Evolutionary conservation across 2,329 filamentous ascomycete genomes (phyloP).

Genomic region (Nigrograna mackinnonii): DNA sequence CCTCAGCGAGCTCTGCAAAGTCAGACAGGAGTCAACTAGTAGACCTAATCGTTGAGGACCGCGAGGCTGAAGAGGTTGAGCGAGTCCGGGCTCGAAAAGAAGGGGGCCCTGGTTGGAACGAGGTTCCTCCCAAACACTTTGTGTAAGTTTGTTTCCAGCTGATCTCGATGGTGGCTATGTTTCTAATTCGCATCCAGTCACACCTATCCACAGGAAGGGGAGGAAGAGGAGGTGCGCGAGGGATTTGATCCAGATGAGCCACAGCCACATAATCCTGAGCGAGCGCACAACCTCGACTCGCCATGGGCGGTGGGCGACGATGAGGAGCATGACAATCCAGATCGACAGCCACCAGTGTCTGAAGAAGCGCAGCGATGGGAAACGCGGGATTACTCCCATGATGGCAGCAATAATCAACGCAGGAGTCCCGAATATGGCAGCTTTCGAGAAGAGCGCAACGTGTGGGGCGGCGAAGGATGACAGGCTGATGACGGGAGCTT

Average conservation of each 20-base stretch:
- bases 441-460: constrained; percentile 46
- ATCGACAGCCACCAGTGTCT: constrained; percentile 40
- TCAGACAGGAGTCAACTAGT: constrained; percentile 67
- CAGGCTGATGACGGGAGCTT: not conserved
- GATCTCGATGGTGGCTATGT: not conserved
- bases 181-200: constrained; percentile 37
- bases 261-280: constrained; percentile 46
- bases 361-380: constrained; percentile 52
- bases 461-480: constrained; percentile 35
- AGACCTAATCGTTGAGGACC: constrained; percentile 69
- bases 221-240: constrained; percentile 56
- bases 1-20: constrained; percentile 49
- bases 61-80: constrained; percentile 63
- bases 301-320: constrained; percentile 48
- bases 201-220: constrained; percentile 50
- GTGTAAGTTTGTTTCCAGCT: constrained; percentile 46
- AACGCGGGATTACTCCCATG: constrained; percentile 29
- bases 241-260: constrained; percentile 57
- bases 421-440: constrained; percentile 45
- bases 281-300: constrained; percentile 48
- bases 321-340: constrained; percentile 38
- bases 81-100: constrained; percentile 65
- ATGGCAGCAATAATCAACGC: constrained; percentile 18
- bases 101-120: constrained; percentile 64
- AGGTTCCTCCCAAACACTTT: constrained; percentile 58